Evolutionary conservation across 2,329 filamentous ascomycete genomes (phyloP).

Genomic region (Chalaropsis thielavioides): DNA sequence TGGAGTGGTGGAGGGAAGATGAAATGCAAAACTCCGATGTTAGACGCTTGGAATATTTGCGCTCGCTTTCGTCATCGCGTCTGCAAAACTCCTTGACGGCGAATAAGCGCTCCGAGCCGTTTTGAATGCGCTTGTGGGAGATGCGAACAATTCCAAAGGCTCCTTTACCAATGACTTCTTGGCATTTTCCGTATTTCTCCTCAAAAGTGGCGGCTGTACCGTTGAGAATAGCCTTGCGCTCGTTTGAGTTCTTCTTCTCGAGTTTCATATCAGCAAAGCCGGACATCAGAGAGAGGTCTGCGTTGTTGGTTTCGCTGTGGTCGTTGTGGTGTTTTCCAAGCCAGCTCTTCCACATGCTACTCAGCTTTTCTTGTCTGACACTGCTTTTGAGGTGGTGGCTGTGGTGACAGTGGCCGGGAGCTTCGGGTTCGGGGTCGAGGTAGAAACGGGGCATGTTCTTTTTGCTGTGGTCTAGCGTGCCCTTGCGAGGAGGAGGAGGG

Average conservation of each 20-base stretch:
- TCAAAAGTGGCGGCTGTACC: conserved; percentile 56
- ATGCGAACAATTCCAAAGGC: conserved; percentile 96
- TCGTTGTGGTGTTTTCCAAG: conserved; percentile 70
- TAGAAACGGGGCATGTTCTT: conserved; percentile 17
- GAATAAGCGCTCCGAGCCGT: conserved; percentile 78
- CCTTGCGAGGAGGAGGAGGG: conserved; percentile 9
- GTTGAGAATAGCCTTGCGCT: conserved; percentile 36
- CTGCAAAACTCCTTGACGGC: conserved; percentile 97
- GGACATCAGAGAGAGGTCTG: conserved; percentile 82
- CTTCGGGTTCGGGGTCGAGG: conserved; percentile 34
- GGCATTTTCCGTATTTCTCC: conserved; percentile 96
- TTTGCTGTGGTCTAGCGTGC: conserved; percentile 5
- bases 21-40: conserved; percentile 98
- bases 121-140: conserved; percentile 85
- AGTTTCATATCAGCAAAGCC: conserved; percentile 84
- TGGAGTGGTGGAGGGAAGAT: conserved; percentile 87
- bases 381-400: conserved; percentile 80
- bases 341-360: conserved; percentile 77
- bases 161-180: conserved; percentile 88
- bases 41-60: conserved; percentile 94
- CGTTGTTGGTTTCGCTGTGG: conserved; percentile 28
- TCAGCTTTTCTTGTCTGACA: conserved; percentile 85
- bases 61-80: conserved; percentile 82
- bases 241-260: conserved; percentile 17
- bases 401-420: conserved; percentile 68